A percentile compares a stretch with the other conserved stretches of the same genome.
Conservation (phyloP, 1,284 basidiomycete species). For the Pseudozyma flocculosa region DNA sequence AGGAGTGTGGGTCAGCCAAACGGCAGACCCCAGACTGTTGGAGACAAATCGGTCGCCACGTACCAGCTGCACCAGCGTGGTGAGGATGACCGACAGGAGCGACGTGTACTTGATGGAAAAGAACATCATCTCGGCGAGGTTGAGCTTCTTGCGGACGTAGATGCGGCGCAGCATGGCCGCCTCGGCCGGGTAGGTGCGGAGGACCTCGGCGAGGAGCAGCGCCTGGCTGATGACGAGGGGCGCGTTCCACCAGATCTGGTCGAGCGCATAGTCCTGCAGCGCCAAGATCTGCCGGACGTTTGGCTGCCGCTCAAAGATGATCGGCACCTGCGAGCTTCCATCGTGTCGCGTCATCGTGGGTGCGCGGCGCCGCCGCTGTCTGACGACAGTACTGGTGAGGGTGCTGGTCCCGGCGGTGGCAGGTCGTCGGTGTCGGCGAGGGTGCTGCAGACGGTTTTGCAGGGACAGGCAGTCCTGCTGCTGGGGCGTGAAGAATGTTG, state of each 20-base stretch:
- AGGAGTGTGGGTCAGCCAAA: no score
- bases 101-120: constrained; percentile 30
- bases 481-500: no score
- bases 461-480: no score
- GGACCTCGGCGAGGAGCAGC: constrained; percentile 19
- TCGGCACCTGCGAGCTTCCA: constrained; percentile 15
- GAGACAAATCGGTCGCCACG: no score
- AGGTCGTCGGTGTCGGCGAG: no score
- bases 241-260: constrained; percentile 21
- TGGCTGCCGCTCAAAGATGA: constrained; percentile 6
- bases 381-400: no score
- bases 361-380: no score
- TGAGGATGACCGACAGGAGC: constrained; percentile 14
- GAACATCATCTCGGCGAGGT: constrained; percentile 38
- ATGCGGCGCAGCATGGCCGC: constrained; percentile 17
- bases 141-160: constrained; percentile 14
- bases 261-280: constrained; percentile 17
- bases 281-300: constrained; percentile 12
- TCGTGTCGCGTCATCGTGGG: constrained; percentile 27
- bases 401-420: no score
- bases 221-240: constrained; percentile 18
- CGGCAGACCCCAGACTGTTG: not conserved
- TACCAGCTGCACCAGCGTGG: constrained; percentile 13
- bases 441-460: no score
- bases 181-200: constrained; percentile 29